phyloP scores from a whole-genome alignment of 805 yeast genomes.

The Saturnispora diversa region DNA sequence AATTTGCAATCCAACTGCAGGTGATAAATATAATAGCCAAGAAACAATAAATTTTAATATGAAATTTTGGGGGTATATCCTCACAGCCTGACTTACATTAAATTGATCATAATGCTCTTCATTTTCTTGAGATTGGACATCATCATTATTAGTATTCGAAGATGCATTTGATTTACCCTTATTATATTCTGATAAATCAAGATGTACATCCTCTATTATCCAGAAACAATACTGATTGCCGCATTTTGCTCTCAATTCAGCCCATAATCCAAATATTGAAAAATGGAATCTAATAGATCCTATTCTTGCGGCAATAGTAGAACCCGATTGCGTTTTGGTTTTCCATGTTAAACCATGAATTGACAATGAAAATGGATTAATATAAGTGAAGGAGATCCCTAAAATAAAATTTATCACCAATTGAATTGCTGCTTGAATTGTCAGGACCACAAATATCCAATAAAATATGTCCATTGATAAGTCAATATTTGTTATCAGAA shows the following conservation, averaged over 20 bases:
- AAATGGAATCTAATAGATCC: conserved; percentile 8
- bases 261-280: conserved; percentile 7
- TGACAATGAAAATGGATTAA: conserved; percentile 11
- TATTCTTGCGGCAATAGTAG: not conserved
- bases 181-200: not conserved
- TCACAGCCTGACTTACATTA: conserved; percentile 18
- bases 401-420: not conserved
- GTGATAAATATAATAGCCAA: conserved; percentile 17
- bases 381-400: not conserved
- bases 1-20: conserved; percentile 19
- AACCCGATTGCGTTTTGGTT: not conserved
- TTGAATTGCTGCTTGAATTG: not conserved
- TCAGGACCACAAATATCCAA: not conserved
- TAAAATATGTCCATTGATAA: not conserved
- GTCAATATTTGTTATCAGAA: not conserved
- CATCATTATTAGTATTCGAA: not conserved
- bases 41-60: conserved; percentile 12
- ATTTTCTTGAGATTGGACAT: not conserved
- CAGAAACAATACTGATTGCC: conserved; percentile 5
- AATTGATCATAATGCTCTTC: conserved; percentile 4
- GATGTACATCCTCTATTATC: not conserved
- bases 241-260: not conserved
- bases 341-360: conserved; percentile 6
- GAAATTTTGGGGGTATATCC: conserved; percentile 15
- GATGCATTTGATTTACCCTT: not conserved